Evolutionary conservation across 352 stramenopile species (phyloP).

Genomic region (Phytophthora citricola): DNA sequence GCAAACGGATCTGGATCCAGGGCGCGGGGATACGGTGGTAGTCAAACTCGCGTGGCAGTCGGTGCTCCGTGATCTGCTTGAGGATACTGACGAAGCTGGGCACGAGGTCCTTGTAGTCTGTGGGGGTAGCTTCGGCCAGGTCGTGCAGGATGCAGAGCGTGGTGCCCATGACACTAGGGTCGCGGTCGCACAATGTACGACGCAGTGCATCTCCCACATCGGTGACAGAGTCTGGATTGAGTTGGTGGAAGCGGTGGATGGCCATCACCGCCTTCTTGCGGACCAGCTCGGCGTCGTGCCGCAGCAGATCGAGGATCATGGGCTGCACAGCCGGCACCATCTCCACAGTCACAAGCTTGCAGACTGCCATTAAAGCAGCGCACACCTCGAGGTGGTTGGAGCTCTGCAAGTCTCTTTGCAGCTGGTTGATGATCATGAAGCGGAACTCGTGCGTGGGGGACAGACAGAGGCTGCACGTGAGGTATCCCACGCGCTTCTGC

Average conservation of each 20-base stretch:
- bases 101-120: constrained; percentile 98
- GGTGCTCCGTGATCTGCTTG: constrained; percentile 99
- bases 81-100: constrained; percentile 99
- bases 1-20: constrained; percentile 99
- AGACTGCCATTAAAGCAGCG: constrained; percentile 95
- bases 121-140: constrained; percentile 89
- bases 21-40: constrained; percentile 99
- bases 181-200: constrained; percentile 97
- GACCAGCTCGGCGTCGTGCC: constrained; percentile 97
- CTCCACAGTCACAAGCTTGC: constrained; percentile 97
- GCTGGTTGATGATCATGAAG: constrained; percentile 99
- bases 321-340: constrained; percentile 97
- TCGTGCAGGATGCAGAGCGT: constrained; percentile 95
- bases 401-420: constrained; percentile 95
- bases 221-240: constrained; percentile 93
- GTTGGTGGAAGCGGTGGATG: constrained; percentile 98
- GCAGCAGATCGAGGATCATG: constrained; percentile 96
- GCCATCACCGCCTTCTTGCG: constrained; percentile 99
- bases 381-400: constrained; percentile 95
- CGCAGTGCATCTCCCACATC: constrained; percentile 94
- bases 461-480: constrained; percentile 95
- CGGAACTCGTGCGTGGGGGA: constrained; percentile 99
- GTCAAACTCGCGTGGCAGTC: constrained; percentile 98
- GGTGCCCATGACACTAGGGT: constrained; percentile 98
- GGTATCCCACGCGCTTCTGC: constrained; percentile 98